These are phyloP conservation scores for Linum trigynum DNA, from an alignment of 345 rosid genomes.

Conservation along the genomic window DNA sequence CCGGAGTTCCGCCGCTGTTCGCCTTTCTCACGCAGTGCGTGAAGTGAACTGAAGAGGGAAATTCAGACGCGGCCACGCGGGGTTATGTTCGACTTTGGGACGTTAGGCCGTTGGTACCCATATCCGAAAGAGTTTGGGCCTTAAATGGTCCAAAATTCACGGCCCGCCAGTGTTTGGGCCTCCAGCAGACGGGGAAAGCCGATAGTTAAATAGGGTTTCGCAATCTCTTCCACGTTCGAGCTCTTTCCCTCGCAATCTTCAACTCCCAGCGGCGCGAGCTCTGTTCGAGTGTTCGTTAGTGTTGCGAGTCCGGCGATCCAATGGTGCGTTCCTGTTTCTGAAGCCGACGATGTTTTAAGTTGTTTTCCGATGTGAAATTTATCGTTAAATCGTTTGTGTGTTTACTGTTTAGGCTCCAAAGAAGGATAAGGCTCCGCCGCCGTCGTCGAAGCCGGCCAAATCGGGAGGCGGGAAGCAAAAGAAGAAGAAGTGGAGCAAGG, in stretches of 20 bases:
- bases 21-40: neutral
- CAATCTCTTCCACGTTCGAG: neutral
- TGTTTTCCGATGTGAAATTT: neutral
- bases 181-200: neutral
- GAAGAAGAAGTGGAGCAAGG: no score
- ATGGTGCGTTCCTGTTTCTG: neutral
- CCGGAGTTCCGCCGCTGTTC: neutral
- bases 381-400: neutral
- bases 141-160: neutral
- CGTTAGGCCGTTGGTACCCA: neutral
- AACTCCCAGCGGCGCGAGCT: neutral
- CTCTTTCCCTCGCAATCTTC: neutral
- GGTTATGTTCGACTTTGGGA: neutral
- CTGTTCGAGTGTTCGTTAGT: neutral
- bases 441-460: neutral
- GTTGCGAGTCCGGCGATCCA: neutral
- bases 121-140: no score
- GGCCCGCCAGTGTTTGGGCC: neutral
- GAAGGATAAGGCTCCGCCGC: neutral
- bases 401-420: no score
- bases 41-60: neutral
- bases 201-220: neutral
- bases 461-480: neutral
- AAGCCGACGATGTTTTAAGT: neutral
- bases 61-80: neutral